Percentiles rank a stretch among this genome's conserved stretches.
These are phyloP conservation scores for Gonium pectorale DNA, from an alignment of 139 green algal species.

Conservation along the genomic window DNA sequence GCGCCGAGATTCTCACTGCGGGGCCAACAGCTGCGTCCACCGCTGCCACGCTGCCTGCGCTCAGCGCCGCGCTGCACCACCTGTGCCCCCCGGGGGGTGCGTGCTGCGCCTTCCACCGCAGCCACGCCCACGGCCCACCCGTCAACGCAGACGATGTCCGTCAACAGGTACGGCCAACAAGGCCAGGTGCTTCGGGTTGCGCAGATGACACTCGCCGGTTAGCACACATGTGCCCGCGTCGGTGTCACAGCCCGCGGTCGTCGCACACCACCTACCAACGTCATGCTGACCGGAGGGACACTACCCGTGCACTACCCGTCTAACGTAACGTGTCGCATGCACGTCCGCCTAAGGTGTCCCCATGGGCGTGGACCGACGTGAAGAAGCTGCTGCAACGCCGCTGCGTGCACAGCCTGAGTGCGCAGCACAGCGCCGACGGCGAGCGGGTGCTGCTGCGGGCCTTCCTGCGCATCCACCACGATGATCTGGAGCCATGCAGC, in stretches of 20 bases:
- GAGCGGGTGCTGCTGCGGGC: conserved; percentile 24
- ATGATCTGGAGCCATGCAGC: conserved; percentile 22
- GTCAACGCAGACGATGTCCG: not conserved
- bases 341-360: no score
- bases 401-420: conserved; percentile 22
- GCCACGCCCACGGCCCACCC: not conserved
- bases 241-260: no score
- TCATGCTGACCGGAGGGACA: no score
- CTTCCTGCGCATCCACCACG: conserved; percentile 20
- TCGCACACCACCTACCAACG: no score
- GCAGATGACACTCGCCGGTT: no score
- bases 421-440: conserved; percentile 17
- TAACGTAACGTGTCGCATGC: no score
- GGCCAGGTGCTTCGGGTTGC: no score
- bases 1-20: not conserved
- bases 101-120: not conserved
- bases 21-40: not conserved
- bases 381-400: conserved; percentile 28
- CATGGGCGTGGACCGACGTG: conserved; percentile 1
- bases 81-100: not conserved
- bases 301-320: no score
- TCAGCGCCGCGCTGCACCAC: not conserved
- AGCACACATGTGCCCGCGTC: no score
- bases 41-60: not conserved
- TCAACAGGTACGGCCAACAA: conserved; percentile 1